These are phyloP conservation scores for Trypanosoma caninum DNA, from an alignment of 208 protist species.

Conservation along the genomic window DNA sequence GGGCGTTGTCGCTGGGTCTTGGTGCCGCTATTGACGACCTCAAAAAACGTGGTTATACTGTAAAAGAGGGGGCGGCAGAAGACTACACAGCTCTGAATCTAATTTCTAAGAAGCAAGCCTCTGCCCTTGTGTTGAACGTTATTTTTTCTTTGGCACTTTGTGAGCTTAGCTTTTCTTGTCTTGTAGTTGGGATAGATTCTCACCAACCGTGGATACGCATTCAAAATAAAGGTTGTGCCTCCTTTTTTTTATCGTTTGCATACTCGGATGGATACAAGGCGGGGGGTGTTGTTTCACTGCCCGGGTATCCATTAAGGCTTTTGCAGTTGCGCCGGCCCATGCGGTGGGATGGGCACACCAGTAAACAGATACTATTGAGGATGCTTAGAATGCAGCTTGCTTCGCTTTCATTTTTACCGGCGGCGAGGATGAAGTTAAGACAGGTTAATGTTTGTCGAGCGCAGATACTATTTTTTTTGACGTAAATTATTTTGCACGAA, in stretches of 20 bases:
- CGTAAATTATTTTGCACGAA: conserved; percentile 4
- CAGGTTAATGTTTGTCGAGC: conserved; percentile 33
- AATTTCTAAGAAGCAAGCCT: conserved; percentile 20
- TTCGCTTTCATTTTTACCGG: conserved; percentile 8
- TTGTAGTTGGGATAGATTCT: conserved; percentile 38
- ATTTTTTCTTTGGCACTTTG: conserved; percentile 35
- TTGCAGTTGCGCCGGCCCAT: conserved; percentile 30
- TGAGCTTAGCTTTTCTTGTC: conserved; percentile 23
- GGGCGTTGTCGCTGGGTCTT: not conserved
- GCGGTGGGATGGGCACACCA: conserved; percentile 23
- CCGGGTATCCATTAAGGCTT: conserved; percentile 12
- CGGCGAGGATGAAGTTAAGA: not conserved
- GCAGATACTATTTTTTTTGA: conserved; percentile 49
- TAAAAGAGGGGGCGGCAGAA: conserved; percentile 30
- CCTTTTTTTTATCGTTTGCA: conserved; percentile 38
- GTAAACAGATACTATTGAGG: conserved; percentile 34
- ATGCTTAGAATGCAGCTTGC: conserved; percentile 43
- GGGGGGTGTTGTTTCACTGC: conserved; percentile 26
- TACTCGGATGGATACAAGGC: conserved; percentile 27
- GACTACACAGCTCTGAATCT: conserved; percentile 41
- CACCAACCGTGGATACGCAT: conserved; percentile 45
- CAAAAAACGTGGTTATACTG: conserved; percentile 16
- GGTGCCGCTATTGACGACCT: not conserved
- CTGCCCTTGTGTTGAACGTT: conserved; percentile 50
- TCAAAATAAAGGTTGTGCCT: conserved; percentile 7